These are phyloP conservation scores for Lomentospora prolificans DNA, from an alignment of 2,329 filamentous ascomycete genomes.

Conservation along the genomic window DNA sequence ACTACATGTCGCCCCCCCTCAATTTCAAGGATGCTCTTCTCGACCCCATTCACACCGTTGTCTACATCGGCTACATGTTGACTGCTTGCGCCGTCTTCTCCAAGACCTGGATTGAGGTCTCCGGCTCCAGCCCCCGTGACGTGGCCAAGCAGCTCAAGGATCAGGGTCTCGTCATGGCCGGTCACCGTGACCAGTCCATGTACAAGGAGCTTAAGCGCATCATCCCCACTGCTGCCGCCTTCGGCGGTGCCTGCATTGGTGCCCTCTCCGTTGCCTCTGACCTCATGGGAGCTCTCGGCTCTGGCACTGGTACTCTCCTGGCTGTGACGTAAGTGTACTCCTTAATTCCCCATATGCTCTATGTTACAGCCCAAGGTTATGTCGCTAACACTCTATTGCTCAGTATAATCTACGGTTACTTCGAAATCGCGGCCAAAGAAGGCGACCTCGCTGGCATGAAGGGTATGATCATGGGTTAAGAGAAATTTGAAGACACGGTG, in stretches of 20 bases:
- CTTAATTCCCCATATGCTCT: not conserved
- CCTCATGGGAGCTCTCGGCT: slow-evolving; percentile 89
- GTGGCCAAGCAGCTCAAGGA: slow-evolving; percentile 99
- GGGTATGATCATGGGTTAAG: slow-evolving; percentile 62
- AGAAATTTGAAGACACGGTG: not conserved
- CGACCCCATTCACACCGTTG: slow-evolving; percentile 90
- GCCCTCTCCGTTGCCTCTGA: slow-evolving; percentile 92
- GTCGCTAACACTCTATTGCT: slow-evolving; percentile 21
- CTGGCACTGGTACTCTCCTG: slow-evolving; percentile 93
- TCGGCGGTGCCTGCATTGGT: slow-evolving; percentile 98
- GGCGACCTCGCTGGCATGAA: slow-evolving; percentile 82
- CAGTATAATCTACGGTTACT: slow-evolving; percentile 98
- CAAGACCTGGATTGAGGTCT: slow-evolving; percentile 99
- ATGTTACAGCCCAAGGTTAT: not conserved
- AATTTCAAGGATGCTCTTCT: slow-evolving; percentile 91
- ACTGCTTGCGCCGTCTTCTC: slow-evolving; percentile 96
- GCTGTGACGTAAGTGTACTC: slow-evolving; percentile 79
- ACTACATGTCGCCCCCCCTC: slow-evolving; percentile 98
- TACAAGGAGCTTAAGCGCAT: slow-evolving; percentile 99
- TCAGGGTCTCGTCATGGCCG: slow-evolving; percentile 98
- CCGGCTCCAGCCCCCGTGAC: slow-evolving; percentile 91
- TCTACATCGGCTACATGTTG: slow-evolving; percentile 97
- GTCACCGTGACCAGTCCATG: slow-evolving; percentile 99
- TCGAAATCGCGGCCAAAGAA: slow-evolving; percentile 98
- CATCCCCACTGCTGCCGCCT: slow-evolving; percentile 94